Base-by-base conservation (phyloP, 2,329 filamentous ascomycete genomes). In the Aphanocladium album region DNA sequence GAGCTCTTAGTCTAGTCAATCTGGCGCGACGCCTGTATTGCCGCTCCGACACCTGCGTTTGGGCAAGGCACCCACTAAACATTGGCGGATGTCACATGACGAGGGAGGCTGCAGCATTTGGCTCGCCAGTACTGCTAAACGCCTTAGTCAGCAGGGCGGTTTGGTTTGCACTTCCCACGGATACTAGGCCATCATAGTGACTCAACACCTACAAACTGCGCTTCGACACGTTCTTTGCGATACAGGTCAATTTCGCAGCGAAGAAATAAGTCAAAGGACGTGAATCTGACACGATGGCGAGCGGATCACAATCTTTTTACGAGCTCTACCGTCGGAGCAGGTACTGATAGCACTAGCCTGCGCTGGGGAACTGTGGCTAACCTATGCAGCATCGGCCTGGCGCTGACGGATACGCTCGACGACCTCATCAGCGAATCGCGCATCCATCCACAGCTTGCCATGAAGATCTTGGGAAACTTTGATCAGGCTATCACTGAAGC, bases 311-410 rank as follows among this genome's bases (percentile, higher is more conserved):
- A 73, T 83, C 83, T 37, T 88, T 83, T 80, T 99, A 98, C 77
- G 95, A 99, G 85, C 88, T 99, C 72, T 99, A 99, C 77, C 91
- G 95, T 70, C 89, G 93, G 80, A 96, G 92, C 86, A 98, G 93
- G 95, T 98, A 91, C 76, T 76, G 66, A 39, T 52, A 45, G 8
- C 57, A 57, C 41, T 41, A 45, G 51, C 62, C 62, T 65, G 57
- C 61, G 62, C 35, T 12, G 64, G 21, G 46, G 55, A 66, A 68
- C 61, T 64, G 62, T 62, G 60, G 67, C 68, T 71, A 65, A 70
- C 49, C n/a, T 52, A 64, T 60, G 62, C 75, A 99, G 95, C 77
- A 91, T 99, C 79, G 95, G 95, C 68, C 84, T 91, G 71, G 89
- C 93, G 61, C 84, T 99, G 70, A 97, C 93, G 59, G 96, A 99